phyloP scores from a whole-genome alignment of 1,284 basidiomycete species.

The Trichosporon asahii region DNA sequence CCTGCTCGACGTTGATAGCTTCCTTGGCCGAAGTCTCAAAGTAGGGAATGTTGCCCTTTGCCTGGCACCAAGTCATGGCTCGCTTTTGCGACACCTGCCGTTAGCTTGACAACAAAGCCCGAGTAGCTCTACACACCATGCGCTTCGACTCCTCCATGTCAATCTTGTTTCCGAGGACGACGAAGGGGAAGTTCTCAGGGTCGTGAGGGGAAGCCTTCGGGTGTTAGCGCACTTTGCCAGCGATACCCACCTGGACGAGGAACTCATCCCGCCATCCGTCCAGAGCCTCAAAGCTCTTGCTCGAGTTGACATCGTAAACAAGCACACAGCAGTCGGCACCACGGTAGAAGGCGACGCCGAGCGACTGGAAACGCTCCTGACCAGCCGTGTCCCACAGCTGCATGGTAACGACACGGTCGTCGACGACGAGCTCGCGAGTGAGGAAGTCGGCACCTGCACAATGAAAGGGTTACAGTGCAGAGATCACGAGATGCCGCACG shows the following conservation, averaged over 20 bases:
- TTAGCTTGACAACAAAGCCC: not conserved
- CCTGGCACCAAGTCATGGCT: constrained; percentile 99
- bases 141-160: constrained; percentile 99
- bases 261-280: constrained; percentile 98
- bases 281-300: constrained; percentile 93
- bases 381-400: constrained; percentile 99
- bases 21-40: constrained; percentile 99
- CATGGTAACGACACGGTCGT: constrained; percentile 97
- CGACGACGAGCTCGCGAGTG: constrained; percentile 98
- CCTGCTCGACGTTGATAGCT: constrained; percentile 99
- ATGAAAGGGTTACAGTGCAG: not conserved
- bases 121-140: constrained; percentile 63
- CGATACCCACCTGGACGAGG: constrained; percentile 64
- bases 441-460: constrained; percentile 61
- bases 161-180: constrained; percentile 99
- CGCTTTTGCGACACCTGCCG: constrained; percentile 93
- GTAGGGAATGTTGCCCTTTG: constrained; percentile 99
- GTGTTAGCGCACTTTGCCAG: not conserved
- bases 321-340: constrained; percentile 99
- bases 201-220: constrained; percentile 89
- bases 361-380: constrained; percentile 97
- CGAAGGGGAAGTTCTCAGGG: constrained; percentile 99
- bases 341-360: constrained; percentile 98
- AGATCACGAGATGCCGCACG: not conserved
- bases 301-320: constrained; percentile 98